Conservation (phyloP, 2,329 filamentous ascomycete genomes). For the Hypoxylon sp. region DNA sequence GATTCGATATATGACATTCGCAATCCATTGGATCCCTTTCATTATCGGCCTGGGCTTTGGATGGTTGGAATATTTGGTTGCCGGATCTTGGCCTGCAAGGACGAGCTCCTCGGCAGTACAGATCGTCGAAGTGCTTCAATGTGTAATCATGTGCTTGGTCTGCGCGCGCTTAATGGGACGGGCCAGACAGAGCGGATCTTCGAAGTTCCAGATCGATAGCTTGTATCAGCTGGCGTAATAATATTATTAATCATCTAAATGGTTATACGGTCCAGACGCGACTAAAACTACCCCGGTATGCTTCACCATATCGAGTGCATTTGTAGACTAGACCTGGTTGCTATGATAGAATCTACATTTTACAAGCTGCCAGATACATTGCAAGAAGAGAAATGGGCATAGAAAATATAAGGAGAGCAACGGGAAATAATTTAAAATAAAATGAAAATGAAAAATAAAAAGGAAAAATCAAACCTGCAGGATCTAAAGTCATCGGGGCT, state of each 20-base stretch:
- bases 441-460: too few relatives aligned
- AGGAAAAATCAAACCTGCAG: not conserved
- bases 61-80: not conserved
- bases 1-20: constrained; percentile 17
- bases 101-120: not conserved
- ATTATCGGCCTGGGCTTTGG: not conserved
- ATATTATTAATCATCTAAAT: not conserved
- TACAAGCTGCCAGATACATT: not conserved
- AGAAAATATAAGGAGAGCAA: not conserved
- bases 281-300: not conserved
- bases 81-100: constrained; percentile 1
- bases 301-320: not conserved
- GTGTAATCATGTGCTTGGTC: not conserved
- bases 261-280: not conserved
- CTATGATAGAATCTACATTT: not conserved
- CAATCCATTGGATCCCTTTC: not conserved
- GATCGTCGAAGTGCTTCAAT: not conserved
- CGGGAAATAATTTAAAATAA: too few relatives aligned
- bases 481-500: not conserved
- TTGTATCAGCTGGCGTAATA: not conserved
- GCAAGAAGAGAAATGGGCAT: not conserved
- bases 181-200: not conserved
- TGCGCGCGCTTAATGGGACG: not conserved
- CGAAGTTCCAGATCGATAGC: not conserved
- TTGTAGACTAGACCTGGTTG: not conserved